A percentile compares a stretch with the other conserved stretches of the same genome.
These are phyloP conservation scores for Pilaira anomala DNA, from an alignment of 192 early-diverging fungal genomes.

Conservation along the genomic window DNA sequence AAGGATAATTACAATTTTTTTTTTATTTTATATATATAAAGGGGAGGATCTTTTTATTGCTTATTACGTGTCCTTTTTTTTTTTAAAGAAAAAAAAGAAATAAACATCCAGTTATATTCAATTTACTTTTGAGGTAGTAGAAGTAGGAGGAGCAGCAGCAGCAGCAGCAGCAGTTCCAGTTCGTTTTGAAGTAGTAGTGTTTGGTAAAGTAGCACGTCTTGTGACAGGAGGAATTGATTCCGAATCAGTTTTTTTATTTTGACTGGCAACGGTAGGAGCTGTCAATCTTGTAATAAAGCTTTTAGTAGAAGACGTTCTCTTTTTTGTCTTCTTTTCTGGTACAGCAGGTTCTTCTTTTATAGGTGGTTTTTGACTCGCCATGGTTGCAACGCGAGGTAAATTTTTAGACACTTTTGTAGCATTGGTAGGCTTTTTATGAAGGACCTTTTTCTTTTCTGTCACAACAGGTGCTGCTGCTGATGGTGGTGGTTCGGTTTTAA, in stretches of 20 bases:
- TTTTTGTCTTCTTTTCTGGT: background rate
- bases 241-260: background rate
- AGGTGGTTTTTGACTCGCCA: constrained; percentile 11
- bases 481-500: too few species aligned
- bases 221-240: background rate
- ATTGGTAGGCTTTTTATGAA: background rate
- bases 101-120: background rate
- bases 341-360: background rate
- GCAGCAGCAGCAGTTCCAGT: background rate
- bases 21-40: too few species aligned
- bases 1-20: background rate
- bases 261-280: constrained; percentile 21
- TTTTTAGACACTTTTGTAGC: background rate
- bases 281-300: constrained; percentile 16
- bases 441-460: background rate
- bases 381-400: constrained; percentile 19
- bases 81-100: background rate
- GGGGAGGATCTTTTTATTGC: background rate
- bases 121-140: background rate
- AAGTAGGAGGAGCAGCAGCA: background rate
- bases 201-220: too few species aligned
- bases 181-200: background rate
- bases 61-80: background rate
- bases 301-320: background rate
- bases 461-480: too few species aligned